Conservation (phyloP, 768 basidiomycete species). For the Sistotremastrum niveocremeum region DNA sequence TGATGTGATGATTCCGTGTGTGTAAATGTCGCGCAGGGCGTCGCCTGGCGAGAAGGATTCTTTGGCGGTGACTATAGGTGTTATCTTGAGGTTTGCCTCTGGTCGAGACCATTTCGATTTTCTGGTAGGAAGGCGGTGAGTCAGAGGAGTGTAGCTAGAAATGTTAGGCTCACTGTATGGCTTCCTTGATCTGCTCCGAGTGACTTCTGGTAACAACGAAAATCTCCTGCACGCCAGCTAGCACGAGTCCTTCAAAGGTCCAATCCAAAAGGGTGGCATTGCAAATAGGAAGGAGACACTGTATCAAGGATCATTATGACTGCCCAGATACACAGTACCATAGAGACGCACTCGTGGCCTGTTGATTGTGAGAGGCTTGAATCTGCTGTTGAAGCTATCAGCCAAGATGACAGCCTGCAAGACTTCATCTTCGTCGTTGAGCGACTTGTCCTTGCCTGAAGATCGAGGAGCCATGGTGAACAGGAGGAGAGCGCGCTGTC, state of each 20-base stretch:
- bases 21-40: constrained; percentile 89
- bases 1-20: constrained; percentile 74
- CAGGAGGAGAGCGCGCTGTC: neutral
- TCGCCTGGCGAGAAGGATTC: constrained; percentile 83
- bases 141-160: constrained; percentile 1
- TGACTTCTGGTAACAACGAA: constrained; percentile 92
- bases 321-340: constrained; percentile 6
- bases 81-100: constrained; percentile 66
- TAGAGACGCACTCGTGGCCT: constrained; percentile 62
- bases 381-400: constrained; percentile 91
- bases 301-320: constrained; percentile 9
- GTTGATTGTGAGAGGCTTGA: constrained; percentile 76
- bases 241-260: constrained; percentile 89
- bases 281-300: constrained; percentile 90
- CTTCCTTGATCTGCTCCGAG: constrained; percentile 70
- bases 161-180: constrained; percentile 52
- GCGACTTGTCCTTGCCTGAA: constrained; percentile 47
- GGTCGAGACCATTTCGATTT: constrained; percentile 79
- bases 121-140: constrained; percentile 22
- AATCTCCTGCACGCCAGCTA: constrained; percentile 94
- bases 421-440: constrained; percentile 67
- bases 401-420: constrained; percentile 92
- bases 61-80: constrained; percentile 74
- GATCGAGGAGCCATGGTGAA: constrained; percentile 52
- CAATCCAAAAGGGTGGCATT: constrained; percentile 89